Conservation (phyloP, 495 filamentous ascomycete species). For the Penicillium bialowiezense region DNA sequence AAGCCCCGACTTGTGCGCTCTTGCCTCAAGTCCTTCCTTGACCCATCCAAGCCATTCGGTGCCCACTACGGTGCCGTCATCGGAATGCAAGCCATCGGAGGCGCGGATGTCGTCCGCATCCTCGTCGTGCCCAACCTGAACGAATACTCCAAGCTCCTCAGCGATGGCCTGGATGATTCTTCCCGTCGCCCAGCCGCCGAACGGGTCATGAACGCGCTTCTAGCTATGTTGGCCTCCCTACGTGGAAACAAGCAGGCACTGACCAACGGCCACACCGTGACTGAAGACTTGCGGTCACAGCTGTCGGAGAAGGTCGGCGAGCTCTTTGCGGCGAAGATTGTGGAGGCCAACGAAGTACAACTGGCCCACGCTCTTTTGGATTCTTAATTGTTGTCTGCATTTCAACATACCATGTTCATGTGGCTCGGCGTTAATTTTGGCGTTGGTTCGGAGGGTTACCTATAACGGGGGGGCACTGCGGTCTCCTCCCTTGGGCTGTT, state of each 20-base stretch:
- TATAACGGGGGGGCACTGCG: too few relatives aligned
- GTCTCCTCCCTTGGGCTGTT: too few relatives aligned
- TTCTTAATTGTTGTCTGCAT: conserved; percentile 4
- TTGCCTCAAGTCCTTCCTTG: conserved; percentile 85
- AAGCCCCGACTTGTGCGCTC: conserved; percentile 86
- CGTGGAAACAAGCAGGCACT: conserved; percentile 32
- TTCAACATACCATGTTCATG: conserved; percentile 2
- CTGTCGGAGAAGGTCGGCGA: conserved; percentile 60
- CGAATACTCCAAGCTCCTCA: conserved; percentile 69
- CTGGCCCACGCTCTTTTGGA: conserved; percentile 38
- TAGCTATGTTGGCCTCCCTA: conserved; percentile 55
- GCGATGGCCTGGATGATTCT: conserved; percentile 60
- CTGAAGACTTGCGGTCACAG: conserved; percentile 50
- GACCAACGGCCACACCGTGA: conserved; percentile 49
- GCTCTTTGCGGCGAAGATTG: conserved; percentile 51
- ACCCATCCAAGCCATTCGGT: conserved; percentile 72
- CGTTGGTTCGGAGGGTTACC: conserved; percentile 6
- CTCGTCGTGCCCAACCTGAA: conserved; percentile 79
- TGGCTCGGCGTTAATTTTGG: conserved; percentile 13
- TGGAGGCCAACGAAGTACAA: conserved; percentile 44
- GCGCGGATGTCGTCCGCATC: conserved; percentile 71
- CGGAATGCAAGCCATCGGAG: conserved; percentile 72
- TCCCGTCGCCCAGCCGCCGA: conserved; percentile 56
- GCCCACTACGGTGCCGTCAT: conserved; percentile 85
- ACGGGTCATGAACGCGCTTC: conserved; percentile 57